Evolutionary conservation across 2,329 filamentous ascomycete species (phyloP).

Genomic region (Curvularia spicifera): DNA sequence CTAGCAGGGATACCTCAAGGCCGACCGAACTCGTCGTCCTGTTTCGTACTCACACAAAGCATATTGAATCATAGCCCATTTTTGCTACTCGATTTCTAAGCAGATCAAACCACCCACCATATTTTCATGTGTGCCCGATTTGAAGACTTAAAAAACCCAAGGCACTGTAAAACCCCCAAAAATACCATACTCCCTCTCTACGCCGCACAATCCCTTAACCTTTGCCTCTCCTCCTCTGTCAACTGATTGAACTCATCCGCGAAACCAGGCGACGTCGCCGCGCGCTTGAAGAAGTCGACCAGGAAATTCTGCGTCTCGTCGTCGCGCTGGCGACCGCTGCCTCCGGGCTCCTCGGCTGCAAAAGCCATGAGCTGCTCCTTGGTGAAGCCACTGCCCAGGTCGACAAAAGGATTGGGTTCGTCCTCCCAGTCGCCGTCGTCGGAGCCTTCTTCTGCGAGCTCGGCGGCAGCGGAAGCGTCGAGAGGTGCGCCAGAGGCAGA

Average conservation of each 20-base stretch:
- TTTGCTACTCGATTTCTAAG: no score
- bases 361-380: constrained; percentile 79
- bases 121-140: not conserved
- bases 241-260: constrained; percentile 61
- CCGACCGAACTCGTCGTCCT: no score
- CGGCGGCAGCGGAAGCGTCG: constrained; percentile 66
- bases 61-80: no score
- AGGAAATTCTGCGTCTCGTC: constrained; percentile 90
- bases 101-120: no score
- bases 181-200: constrained; percentile 9
- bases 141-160: no score
- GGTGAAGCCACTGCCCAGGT: constrained; percentile 66
- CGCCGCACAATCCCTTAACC: constrained; percentile 52
- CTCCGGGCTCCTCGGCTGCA: constrained; percentile 60
- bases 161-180: not conserved
- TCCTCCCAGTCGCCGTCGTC: constrained; percentile 76
- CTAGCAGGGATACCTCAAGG: no score
- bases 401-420: constrained; percentile 72
- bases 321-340: constrained; percentile 69
- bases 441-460: constrained; percentile 73
- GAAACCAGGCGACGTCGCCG: constrained; percentile 62
- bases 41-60: no score
- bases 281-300: constrained; percentile 75
- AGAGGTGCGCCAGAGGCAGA: constrained; percentile 73
- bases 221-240: constrained; percentile 61